These are phyloP conservation scores for Peziza echinospora DNA, from an alignment of 495 filamentous ascomycete species.

Conservation along the genomic window DNA sequence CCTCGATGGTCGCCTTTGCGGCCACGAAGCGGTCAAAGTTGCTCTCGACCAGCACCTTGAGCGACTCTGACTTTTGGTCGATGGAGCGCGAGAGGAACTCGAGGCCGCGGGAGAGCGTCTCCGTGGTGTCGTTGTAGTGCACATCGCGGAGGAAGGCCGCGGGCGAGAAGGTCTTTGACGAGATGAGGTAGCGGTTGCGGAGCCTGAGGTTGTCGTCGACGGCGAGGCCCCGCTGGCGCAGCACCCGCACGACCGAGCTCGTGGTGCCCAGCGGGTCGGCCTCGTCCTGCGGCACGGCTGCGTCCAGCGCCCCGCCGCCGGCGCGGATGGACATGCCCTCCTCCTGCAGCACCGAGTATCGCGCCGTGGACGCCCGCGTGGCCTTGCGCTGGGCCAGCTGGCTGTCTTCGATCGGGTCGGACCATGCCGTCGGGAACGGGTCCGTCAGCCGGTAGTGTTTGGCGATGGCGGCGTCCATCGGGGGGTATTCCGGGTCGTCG, in stretches of 20 bases:
- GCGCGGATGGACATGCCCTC: conserved; percentile 51
- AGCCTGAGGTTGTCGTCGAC: conserved; percentile 68
- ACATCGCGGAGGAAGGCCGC: conserved; percentile 78
- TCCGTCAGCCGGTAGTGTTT: conserved; percentile 75
- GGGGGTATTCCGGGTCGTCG: too few species aligned
- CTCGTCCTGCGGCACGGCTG: conserved; percentile 57
- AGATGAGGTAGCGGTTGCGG: conserved; percentile 78
- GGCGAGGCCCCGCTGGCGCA: conserved; percentile 52
- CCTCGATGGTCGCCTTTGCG: conserved; percentile 91
- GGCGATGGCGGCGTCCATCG: conserved; percentile 45
- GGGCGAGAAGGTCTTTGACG: conserved; percentile 86
- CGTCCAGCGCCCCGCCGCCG: conserved; percentile 6
- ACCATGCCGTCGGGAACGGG: conserved; percentile 34
- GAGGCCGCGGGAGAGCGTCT: conserved; percentile 55
- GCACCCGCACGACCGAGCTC: conserved; percentile 60
- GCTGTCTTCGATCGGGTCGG: conserved; percentile 14
- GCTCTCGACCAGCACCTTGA: conserved; percentile 87
- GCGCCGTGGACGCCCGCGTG: conserved; percentile 14
- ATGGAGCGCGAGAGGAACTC: conserved; percentile 71
- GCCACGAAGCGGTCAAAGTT: conserved; percentile 96
- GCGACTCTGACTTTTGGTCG: conserved; percentile 84
- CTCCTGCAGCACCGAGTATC: conserved; percentile 19
- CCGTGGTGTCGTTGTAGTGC: conserved; percentile 61
- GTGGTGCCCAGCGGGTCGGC: conserved; percentile 66
- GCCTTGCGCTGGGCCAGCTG: conserved; percentile 5